Base-by-base conservation (phyloP, 768 basidiomycete genomes). In the Favolaschia claudopus region DNA sequence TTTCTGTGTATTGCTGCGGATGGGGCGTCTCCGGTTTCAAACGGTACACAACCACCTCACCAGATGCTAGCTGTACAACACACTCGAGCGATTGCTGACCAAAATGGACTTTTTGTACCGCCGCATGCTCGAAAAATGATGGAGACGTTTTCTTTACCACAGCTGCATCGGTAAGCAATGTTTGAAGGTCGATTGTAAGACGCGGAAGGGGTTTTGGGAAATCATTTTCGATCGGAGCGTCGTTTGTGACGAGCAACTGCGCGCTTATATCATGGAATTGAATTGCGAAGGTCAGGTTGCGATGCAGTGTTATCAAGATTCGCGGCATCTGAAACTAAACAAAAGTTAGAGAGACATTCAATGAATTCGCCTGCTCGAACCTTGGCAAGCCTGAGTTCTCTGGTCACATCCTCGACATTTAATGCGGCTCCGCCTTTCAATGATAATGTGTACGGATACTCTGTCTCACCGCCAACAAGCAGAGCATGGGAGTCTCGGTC, bases 251-350 rank as follows among this genome's bases (percentile, higher is more conserved):
- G 4, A 93, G 74, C 2, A 93, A 77, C 27, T 89, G 87, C 5
- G 86, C 81, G 51, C 91, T 92, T 37, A 88, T 72, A 70, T 96
- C 93, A 63, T 86, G 85, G 71, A 95, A 91, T 52, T 82, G 84
- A 19, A 95, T 13, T 1, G 58, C 63, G 29, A 33, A 74, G 5
- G 81, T 82, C 19, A 87, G 76, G 69, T 94, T 87, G 10, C 75
- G 74, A 67, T 91, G 86, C 51, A 77, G 77, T 0, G 89, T 89
- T 3, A 91, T 71, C 19, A 92, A 73, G 5, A 95, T 70, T 20
- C 91, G 84, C 64, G 81, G 85, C 14, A 81, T 83, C 68, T 89
- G 85, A 62, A 81, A 84, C 86, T 88, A 60, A 15, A 29, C 12
- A 38, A n/a, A 46, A 9, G 37, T 57, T 17, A 55, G 32, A 19